Evolutionary conservation across 2,329 filamentous ascomycete species (phyloP).

Genomic region (Juglanconis sp.): DNA sequence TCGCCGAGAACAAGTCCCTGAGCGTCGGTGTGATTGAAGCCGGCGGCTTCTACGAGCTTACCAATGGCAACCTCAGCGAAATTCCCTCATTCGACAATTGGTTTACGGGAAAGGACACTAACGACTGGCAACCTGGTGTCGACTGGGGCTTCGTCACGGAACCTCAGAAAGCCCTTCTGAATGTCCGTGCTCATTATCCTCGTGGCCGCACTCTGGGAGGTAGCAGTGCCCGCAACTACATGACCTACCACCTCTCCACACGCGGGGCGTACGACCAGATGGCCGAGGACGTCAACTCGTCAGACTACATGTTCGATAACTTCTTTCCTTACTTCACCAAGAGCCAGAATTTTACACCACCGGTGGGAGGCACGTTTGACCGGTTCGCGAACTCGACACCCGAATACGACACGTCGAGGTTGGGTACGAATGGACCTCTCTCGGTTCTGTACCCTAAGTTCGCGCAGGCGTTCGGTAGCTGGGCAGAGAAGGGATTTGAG

Average conservation of each 20-base stretch:
- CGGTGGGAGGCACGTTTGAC: not conserved
- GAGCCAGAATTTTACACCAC: conserved; percentile 4
- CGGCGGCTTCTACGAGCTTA: conserved; percentile 8
- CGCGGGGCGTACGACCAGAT: not conserved
- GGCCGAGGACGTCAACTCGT: not conserved
- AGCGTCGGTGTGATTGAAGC: conserved; percentile 16
- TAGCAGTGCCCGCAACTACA: conserved; percentile 4
- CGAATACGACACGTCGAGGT: not conserved
- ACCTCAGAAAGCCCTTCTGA: not conserved
- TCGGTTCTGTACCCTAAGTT: not conserved
- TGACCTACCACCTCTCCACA: conserved; percentile 6
- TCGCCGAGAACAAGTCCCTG: conserved; percentile 14
- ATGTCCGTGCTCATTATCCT: not conserved
- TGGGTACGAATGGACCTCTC: not conserved
- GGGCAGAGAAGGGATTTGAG: not conserved
- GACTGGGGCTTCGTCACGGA: conserved; percentile 11
- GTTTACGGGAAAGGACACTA: not conserved
- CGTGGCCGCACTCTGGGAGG: conserved; percentile 4
- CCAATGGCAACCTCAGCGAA: conserved; percentile 2
- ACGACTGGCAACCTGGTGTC: not conserved
- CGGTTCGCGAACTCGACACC: conserved; percentile 1
- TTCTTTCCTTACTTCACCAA: conserved; percentile 1
- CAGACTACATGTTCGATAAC: conserved; percentile 5
- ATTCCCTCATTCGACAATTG: not conserved
- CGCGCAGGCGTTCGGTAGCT: conserved; percentile 1